A percentile compares a stretch with the other conserved stretches of the same genome.
phyloP scores from a whole-genome alignment of 805 yeast species.

The Cyberlindnera euphorbiae region DNA sequence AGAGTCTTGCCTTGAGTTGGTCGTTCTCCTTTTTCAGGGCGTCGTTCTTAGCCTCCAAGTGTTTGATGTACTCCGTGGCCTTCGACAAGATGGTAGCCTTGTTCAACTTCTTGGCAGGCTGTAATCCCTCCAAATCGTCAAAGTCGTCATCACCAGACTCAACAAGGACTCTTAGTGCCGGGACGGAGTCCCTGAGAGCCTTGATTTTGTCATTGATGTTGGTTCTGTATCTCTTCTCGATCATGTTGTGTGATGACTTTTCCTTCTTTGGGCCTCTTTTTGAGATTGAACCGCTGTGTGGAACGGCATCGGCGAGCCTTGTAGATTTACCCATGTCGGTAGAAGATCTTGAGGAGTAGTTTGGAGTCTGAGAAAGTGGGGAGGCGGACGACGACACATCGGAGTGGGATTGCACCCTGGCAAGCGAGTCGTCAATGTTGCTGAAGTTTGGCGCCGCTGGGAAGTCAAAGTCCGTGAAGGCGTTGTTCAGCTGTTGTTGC shows the following conservation, averaged over 20 bases:
- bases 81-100: conserved; percentile 73
- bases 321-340: neutral
- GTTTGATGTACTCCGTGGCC: conserved; percentile 74
- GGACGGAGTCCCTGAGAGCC: conserved; percentile 61
- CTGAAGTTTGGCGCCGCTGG: neutral
- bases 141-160: conserved; percentile 51
- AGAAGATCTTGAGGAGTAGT: too few species aligned
- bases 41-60: conserved; percentile 60
- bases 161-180: conserved; percentile 46
- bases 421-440: neutral
- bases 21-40: conserved; percentile 44
- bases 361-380: conserved; percentile 3
- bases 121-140: conserved; percentile 64
- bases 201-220: conserved; percentile 66
- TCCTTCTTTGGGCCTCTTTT: conserved; percentile 34
- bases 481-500: conserved; percentile 1
- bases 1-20: conserved; percentile 28
- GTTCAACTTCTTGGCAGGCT: conserved; percentile 71
- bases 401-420: conserved; percentile 18
- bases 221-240: conserved; percentile 67
- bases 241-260: conserved; percentile 63
- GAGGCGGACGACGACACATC: conserved; percentile 17
- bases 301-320: conserved; percentile 23
- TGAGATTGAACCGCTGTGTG: conserved; percentile 20
- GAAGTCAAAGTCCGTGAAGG: conserved; percentile 8